Evolutionary conservation across 2,329 filamentous ascomycete genomes (phyloP).

Genomic region (Metarhizium sp.): DNA sequence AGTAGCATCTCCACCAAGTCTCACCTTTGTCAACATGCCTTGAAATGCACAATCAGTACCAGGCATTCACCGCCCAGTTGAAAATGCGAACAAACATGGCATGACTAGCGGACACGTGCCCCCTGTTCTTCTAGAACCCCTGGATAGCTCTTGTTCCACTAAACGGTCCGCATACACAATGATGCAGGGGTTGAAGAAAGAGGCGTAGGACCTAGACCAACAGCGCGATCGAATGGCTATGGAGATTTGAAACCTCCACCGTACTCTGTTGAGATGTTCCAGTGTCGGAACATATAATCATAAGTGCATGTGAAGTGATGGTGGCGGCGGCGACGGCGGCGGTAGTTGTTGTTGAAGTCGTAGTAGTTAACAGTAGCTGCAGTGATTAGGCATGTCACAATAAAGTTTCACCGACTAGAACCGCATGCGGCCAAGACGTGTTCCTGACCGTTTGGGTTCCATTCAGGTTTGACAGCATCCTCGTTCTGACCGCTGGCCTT

Average conservation of each 20-base stretch:
- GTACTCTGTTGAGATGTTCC: neutral
- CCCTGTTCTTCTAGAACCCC: neutral
- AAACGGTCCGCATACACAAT: neutral
- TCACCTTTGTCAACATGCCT: neutral
- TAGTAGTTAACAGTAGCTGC: too few species aligned
- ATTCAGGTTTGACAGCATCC: neutral
- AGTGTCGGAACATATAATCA: neutral
- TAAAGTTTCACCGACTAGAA: neutral
- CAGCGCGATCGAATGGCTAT: neutral
- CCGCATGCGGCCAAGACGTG: neutral
- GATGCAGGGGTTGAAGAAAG: neutral
- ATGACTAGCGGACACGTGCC: neutral
- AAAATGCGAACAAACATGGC: neutral
- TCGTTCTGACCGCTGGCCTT: neutral
- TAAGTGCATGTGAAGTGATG: neutral
- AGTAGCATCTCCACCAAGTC: neutral
- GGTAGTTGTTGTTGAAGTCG: too few species aligned
- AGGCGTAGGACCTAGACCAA: neutral
- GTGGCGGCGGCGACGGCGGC: too few species aligned
- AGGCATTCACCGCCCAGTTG: neutral
- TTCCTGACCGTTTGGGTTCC: neutral
- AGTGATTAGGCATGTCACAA: neutral
- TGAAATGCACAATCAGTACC: neutral
- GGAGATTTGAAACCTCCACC: neutral
- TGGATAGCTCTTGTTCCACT: neutral